Conservation (phyloP, 768 basidiomycete species). For the Lentinus tigrinus region DNA sequence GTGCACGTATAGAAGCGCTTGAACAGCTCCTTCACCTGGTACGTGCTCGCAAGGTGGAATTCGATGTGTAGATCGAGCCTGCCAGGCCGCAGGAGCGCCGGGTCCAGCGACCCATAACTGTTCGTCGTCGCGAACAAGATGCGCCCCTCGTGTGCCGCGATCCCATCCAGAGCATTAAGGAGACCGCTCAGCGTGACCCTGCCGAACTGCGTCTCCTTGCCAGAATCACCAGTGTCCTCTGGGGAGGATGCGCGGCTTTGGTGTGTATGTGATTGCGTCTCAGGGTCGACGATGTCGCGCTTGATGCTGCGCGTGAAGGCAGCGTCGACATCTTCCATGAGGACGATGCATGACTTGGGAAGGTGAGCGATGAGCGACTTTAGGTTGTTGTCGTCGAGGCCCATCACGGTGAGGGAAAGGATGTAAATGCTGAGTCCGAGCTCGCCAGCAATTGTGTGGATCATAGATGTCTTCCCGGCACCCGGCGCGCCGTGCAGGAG, state of each 20-base stretch:
- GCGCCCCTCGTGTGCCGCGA: conserved; percentile 33
- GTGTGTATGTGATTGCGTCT: conserved; percentile 7
- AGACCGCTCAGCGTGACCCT: conserved; percentile 69
- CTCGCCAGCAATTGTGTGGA: conserved; percentile 77
- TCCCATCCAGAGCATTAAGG: conserved; percentile 75
- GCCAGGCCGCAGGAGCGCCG: conserved; percentile 34
- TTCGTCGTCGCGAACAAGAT: conserved; percentile 34
- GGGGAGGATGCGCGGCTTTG: conserved; percentile 20
- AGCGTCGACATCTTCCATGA: conserved; percentile 86
- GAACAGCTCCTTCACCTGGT: conserved; percentile 34
- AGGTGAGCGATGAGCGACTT: conserved; percentile 57
- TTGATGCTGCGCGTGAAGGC: conserved; percentile 53
- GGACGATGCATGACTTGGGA: conserved; percentile 67
- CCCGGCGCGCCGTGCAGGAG: conserved; percentile 77
- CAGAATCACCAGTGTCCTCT: conserved; percentile 16
- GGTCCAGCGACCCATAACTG: conserved; percentile 29
- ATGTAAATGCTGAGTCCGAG: conserved; percentile 73
- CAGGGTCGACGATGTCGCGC: conserved; percentile 13
- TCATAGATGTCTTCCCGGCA: conserved; percentile 77
- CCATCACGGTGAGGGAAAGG: conserved; percentile 59
- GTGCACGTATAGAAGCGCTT: conserved; percentile 25
- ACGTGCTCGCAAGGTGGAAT: conserved; percentile 30
- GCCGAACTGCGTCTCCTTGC: conserved; percentile 18
- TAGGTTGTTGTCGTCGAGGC: conserved; percentile 62
- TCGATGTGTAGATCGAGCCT: conserved; percentile 34